phyloP scores from a whole-genome alignment of 2,329 filamentous ascomycete genomes.

The Eurotiales sp. region DNA sequence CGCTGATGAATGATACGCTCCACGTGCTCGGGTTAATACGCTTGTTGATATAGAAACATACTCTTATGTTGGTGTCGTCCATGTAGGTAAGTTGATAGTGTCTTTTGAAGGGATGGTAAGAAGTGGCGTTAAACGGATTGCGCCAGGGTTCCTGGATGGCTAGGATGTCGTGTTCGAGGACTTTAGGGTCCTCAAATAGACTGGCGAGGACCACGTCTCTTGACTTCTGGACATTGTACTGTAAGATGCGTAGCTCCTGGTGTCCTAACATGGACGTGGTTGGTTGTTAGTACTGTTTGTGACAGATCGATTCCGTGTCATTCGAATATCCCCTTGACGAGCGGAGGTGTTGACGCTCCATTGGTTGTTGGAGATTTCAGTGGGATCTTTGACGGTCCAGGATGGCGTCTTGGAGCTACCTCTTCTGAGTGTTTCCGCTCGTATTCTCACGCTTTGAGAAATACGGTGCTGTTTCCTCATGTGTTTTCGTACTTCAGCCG shows the following conservation, averaged over 20 bases:
- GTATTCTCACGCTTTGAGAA: too few relatives aligned
- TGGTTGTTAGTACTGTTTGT: background rate
- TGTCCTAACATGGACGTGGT: background rate
- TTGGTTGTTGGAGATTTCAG: background rate
- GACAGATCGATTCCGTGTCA: background rate
- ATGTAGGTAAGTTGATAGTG: background rate
- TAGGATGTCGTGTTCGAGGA: background rate
- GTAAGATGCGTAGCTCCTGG: background rate
- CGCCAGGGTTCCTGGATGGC: conserved; percentile 5
- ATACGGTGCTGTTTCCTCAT: too few relatives aligned
- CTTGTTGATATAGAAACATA: background rate
- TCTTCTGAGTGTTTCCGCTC: too few relatives aligned
- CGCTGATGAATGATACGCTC: background rate
- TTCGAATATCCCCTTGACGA: background rate
- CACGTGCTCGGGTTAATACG: background rate
- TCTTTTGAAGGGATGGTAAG: background rate
- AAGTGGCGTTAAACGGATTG: background rate
- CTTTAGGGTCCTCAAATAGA: background rate
- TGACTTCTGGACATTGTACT: background rate
- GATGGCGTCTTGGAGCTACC: too few relatives aligned
- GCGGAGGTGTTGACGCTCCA: background rate
- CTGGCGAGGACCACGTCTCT: background rate
- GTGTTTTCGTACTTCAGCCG: too few relatives aligned
- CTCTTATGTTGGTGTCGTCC: background rate
- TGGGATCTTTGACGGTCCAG: too few relatives aligned